Evolutionary conservation across 2,329 filamentous ascomycete species (phyloP).

Genomic region (Scedosporium aurantiacum): DNA sequence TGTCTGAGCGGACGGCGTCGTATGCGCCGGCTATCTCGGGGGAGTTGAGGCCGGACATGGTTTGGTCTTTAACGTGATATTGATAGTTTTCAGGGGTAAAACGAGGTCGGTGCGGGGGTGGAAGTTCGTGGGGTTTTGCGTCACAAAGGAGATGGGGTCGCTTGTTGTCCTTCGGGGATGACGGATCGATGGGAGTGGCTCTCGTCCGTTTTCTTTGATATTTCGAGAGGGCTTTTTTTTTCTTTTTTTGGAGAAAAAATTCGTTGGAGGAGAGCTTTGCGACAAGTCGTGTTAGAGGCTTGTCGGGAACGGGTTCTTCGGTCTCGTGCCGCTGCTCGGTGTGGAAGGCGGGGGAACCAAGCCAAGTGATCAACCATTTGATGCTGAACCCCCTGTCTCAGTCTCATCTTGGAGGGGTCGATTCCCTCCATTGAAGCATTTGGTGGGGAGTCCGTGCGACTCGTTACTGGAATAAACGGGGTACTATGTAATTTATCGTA

Average conservation of each 20-base stretch:
- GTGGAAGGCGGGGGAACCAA: neutral
- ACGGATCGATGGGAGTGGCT: no score
- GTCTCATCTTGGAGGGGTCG: no score
- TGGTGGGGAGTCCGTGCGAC: neutral
- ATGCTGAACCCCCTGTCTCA: neutral
- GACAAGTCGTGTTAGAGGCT: neutral
- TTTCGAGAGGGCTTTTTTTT: no score
- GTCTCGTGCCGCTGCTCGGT: neutral
- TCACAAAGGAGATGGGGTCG: neutral
- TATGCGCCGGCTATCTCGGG: constrained; percentile 54
- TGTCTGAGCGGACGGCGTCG: constrained; percentile 56
- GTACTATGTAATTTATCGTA: no score
- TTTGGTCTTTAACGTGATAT: neutral
- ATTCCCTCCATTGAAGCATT: no score
- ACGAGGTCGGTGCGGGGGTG: neutral
- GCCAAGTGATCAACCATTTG: neutral
- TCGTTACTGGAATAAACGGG: neutral
- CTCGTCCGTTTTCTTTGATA: no score
- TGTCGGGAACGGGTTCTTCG: neutral
- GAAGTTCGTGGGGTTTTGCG: neutral
- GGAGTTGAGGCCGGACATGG: constrained; percentile 45
- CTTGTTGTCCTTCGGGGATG: no score
- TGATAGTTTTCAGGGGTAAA: neutral
- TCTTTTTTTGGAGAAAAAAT: neutral
- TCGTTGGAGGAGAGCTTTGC: neutral